These are phyloP conservation scores for Xylariaceae sp. DNA, from an alignment of 2,329 filamentous ascomycete species.

Conservation along the genomic window DNA sequence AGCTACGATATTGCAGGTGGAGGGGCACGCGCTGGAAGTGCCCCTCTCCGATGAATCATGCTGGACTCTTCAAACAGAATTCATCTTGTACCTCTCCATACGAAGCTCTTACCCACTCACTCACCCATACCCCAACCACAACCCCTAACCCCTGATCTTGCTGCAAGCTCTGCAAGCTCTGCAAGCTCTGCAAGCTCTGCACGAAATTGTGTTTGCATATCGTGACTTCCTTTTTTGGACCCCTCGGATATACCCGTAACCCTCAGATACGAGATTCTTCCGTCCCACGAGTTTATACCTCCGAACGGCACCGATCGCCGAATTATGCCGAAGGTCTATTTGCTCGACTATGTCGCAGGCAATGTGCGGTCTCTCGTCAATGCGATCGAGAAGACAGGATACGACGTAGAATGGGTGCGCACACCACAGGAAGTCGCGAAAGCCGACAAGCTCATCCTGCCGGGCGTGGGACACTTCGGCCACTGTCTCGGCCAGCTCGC, in stretches of 20 bases:
- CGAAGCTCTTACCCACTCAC: not conserved
- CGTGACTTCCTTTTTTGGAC: not conserved
- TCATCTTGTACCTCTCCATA: not conserved
- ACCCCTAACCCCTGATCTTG: not conserved
- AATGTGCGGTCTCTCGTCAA: constrained; percentile 96
- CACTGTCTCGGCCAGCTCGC: constrained; percentile 86
- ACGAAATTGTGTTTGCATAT: not conserved
- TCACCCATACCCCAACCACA: not conserved
- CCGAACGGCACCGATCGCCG: constrained; percentile 5
- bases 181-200: not conserved
- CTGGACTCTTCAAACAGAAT: not conserved
- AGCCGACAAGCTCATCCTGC: constrained; percentile 92
- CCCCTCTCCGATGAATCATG: constrained; percentile 22
- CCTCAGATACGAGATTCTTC: not conserved
- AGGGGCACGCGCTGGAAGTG: constrained; percentile 21
- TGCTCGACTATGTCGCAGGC: constrained; percentile 86
- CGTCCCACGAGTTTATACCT: not conserved
- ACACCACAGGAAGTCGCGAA: constrained; percentile 76
- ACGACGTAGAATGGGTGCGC: constrained; percentile 85
- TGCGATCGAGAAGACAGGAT: constrained; percentile 93
- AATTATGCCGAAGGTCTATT: constrained; percentile 69
- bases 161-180: not conserved
- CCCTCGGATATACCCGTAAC: not conserved
- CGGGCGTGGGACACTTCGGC: constrained; percentile 95
- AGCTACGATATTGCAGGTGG: constrained; percentile 17